Percentiles rank a stretch among this genome's conserved stretches.
Evolutionary conservation across 495 filamentous ascomycete species (phyloP).

Genomic region (Talaromyces borbonicus): DNA sequence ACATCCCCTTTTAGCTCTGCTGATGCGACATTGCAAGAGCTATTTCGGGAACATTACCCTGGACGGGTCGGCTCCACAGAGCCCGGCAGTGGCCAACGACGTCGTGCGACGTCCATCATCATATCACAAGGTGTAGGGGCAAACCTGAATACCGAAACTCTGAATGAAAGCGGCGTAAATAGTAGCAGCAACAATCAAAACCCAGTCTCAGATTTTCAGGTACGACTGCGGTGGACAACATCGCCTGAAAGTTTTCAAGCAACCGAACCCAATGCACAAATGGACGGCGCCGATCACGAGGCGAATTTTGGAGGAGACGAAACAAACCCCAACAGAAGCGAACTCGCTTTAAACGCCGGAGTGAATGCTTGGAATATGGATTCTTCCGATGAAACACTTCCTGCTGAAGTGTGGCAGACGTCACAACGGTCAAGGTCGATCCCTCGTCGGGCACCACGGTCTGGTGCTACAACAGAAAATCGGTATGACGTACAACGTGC

Average conservation of each 20-base stretch:
- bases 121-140: conserved; percentile 27
- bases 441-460: conserved; percentile 21
- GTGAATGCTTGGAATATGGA: conserved; percentile 17
- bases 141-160: conserved; percentile 9
- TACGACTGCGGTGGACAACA: conserved; percentile 29
- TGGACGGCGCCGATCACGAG: conserved; percentile 13
- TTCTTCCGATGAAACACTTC: conserved; percentile 12
- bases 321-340: conserved; percentile 7
- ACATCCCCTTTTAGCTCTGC: conserved; percentile 21
- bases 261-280: conserved; percentile 1
- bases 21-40: conserved; percentile 18
- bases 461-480: conserved; percentile 17
- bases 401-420: conserved; percentile 14
- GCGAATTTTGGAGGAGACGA: conserved; percentile 14
- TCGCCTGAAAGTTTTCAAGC: conserved; percentile 27
- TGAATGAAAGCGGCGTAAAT: conserved; percentile 1
- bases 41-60: conserved; percentile 23
- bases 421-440: conserved; percentile 26
- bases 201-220: conserved; percentile 20
- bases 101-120: conserved; percentile 36
- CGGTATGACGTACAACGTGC: conserved; percentile 22
- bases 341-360: conserved; percentile 13
- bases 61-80: conserved; percentile 16
- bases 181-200: not conserved
- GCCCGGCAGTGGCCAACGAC: conserved; percentile 29